Evolutionary conservation across 2,329 filamentous ascomycete genomes (phyloP).

Genomic region (Ophiostoma sp.): DNA sequence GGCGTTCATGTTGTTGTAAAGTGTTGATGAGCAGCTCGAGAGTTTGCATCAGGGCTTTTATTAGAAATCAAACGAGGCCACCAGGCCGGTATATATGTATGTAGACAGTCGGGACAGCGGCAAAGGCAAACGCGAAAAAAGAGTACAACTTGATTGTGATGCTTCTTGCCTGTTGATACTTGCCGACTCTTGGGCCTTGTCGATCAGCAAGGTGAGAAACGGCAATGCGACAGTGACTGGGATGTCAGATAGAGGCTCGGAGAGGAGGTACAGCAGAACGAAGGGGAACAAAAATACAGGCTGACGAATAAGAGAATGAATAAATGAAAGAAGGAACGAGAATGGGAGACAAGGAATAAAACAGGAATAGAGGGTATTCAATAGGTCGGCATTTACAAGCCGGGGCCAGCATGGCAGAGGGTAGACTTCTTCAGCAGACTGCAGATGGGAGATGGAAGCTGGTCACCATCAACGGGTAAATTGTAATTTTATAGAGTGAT

Average conservation of each 20-base stretch:
- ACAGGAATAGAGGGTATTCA: not conserved
- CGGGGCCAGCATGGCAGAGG: not conserved
- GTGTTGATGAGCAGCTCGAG: not conserved
- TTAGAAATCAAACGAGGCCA: not conserved
- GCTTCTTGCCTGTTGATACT: not conserved
- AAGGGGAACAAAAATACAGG: not conserved
- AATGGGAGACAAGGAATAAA: not conserved
- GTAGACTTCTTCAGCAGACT: not conserved
- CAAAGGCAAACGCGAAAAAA: not conserved
- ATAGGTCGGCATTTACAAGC: not conserved
- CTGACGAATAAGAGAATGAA: not conserved
- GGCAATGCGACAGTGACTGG: not conserved
- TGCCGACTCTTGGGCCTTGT: not conserved
- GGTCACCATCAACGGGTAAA: not conserved
- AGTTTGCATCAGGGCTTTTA: no score
- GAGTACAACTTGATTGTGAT: not conserved
- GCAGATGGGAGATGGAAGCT: not conserved
- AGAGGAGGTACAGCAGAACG: not conserved
- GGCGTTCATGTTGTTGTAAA: conserved; percentile 24
- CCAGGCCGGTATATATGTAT: not conserved
- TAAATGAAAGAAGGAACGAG: not conserved
- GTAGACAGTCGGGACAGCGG: not conserved
- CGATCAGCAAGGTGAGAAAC: conserved; percentile 3
- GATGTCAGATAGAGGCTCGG: not conserved
- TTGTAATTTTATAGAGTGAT: not conserved